Base-by-base conservation (phyloP, 169 alveolate species). In the Plasmodium inui region DNA sequence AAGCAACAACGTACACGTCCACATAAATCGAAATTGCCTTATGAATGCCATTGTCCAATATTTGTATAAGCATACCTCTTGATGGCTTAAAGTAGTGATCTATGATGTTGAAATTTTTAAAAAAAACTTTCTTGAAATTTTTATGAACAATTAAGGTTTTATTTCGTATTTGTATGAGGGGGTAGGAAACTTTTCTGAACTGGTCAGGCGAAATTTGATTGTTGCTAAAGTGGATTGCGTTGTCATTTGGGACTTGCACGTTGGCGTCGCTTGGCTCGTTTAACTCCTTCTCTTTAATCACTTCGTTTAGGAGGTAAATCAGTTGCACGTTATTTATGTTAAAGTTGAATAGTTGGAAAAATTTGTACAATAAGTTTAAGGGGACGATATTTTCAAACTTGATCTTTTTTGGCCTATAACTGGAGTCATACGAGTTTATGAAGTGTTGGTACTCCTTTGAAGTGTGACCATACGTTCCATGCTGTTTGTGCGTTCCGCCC, bases 71-170 rank as follows among this genome's bases (percentile, higher is more conserved):
- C 76, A 88, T 22, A 41, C 94, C 94, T 88, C 28, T 72, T 61
- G 89, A 79, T 37, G 94, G 88, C 19, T 79, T 88, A 41, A 28
- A 88, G 71, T 88, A 79, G 61, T 88, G 88, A 57, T 88, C 94
- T 37, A 88, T 88, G 50, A 79, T 53, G 39, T 88, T 88, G 30
- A 79, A 32, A 80, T 73, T 88, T 88, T 88, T 88, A 9, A 80
- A 79, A 88, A 71, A 88, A 14, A 26, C 19, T 73, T 88, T 88
- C 79, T 88, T 88, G 17, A 82, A 79, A 55, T 88, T 88, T 88
- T 88, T 88, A 79, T 88, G 90, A 88, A 88, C 70, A 79, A 88
- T 88, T 78, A 88, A 57, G 50, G 90, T 88, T 88, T 88, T 88
- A 88, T 88, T 88, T 88, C 82, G 70, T 88, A 88, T 88, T 88